Evolutionary conservation across 164 flowering plant species (phyloP).

Genomic region (Hamamelis virginiana): DNA sequence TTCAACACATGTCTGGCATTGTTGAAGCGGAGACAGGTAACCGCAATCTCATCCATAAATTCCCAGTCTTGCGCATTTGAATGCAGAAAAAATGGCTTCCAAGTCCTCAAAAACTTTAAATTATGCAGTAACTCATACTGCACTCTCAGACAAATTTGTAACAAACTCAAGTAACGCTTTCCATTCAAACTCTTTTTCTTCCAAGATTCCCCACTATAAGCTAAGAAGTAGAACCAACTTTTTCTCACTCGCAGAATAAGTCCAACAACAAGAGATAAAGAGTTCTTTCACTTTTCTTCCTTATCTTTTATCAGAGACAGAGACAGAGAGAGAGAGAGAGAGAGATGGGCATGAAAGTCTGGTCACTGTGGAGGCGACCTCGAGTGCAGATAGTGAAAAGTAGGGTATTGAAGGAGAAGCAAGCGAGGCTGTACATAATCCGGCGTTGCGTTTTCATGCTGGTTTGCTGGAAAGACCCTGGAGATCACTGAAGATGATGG

Average conservation of each 20-base stretch:
- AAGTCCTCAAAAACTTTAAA: neutral
- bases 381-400: neutral
- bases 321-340: neutral
- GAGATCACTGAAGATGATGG: conserved; percentile 11
- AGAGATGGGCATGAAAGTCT: neutral
- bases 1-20: neutral
- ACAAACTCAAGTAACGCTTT: conserved; percentile 25
- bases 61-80: neutral
- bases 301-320: no score
- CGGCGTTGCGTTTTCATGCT: conserved; percentile 22
- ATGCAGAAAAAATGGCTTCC: neutral
- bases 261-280: no score
- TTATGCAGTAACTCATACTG: conserved; percentile 5
- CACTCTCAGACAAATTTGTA: conserved; percentile 19
- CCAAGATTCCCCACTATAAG: neutral
- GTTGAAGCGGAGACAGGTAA: conserved; percentile 1
- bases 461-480: conserved; percentile 26
- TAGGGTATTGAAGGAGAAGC: conserved; percentile 15
- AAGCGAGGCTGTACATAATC: conserved; percentile 23
- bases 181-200: neutral
- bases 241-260: no score
- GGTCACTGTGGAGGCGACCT: conserved; percentile 2
- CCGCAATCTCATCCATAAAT: neutral
- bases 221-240: neutral
- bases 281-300: no score